phyloP scores from a whole-genome alignment of 345 rosid species.

The Bruguiera parviflora region DNA sequence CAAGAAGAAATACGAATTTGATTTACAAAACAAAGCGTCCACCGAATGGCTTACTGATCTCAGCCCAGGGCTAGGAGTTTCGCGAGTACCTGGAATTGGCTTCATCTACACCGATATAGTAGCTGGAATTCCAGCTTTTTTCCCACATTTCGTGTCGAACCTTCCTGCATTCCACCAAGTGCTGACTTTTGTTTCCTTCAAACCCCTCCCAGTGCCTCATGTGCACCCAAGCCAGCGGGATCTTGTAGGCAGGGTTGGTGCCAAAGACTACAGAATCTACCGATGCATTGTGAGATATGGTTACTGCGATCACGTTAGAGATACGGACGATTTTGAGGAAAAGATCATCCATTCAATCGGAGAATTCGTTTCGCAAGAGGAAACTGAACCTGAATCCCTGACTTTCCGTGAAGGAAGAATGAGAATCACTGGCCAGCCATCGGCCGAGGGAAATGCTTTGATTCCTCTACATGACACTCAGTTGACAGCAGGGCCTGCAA shows the following conservation, averaged over 20 bases:
- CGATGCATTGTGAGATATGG: conserved; percentile 62
- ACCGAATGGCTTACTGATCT: conserved; percentile 55
- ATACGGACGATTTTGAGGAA: conserved; percentile 52
- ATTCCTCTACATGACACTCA: conserved; percentile 23
- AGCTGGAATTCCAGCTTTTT: conserved; percentile 55
- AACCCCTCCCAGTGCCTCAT: conserved; percentile 49
- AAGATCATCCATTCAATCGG: conserved; percentile 46
- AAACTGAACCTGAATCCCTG: conserved; percentile 33
- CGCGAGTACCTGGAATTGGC: conserved; percentile 63
- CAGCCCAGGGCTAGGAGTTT: conserved; percentile 45
- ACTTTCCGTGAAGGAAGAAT: conserved; percentile 34
- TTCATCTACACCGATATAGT: conserved; percentile 47
- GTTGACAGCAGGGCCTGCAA: background rate
- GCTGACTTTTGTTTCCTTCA: conserved; percentile 58
- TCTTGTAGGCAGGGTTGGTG: conserved; percentile 53
- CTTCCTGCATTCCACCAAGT: conserved; percentile 65
- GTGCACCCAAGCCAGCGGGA: conserved; percentile 34
- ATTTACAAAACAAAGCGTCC: conserved; percentile 51
- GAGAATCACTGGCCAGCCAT: conserved; percentile 34
- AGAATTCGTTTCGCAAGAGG: conserved; percentile 55
- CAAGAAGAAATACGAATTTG: conserved; percentile 51
- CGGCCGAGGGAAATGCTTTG: conserved; percentile 24
- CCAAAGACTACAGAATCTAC: conserved; percentile 36
- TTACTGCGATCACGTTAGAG: conserved; percentile 42
- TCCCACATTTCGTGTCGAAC: conserved; percentile 56